Evolutionary conservation across 495 filamentous ascomycete species (phyloP), one percentile per base, ranked within the genome.

Genomic region (Xylona heveae): DNA sequence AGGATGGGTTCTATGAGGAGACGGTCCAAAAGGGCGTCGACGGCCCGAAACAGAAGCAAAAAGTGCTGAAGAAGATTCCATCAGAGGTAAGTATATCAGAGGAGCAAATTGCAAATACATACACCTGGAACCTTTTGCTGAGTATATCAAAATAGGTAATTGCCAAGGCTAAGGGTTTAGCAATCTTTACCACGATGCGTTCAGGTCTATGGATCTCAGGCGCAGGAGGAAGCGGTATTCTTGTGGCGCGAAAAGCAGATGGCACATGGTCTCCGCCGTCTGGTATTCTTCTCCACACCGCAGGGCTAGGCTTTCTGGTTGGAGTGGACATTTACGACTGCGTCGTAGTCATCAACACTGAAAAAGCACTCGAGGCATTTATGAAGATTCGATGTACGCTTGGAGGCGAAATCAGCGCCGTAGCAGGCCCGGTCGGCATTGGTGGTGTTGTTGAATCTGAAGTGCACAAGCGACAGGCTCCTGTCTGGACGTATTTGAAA

Each of bases 261-360:
- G 81, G 83, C 2, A 70, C 70, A 43, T 93, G 83, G 83, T 83
- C 76, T 30, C 77, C 80, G 2, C 83, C 83, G 2, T 83, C 78
- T 9, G 82, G 77, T 21, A 80, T 93, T 38, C 58, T 91, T 50
- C 61, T 92, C 19, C 82, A 93, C 46, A 90, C 83, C 1, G 71
- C 77, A 1, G 80, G 73, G 3, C 53, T 90, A 15, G 80, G 79
- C n/a, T 93, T 93, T 45, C 59, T 85, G 17, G 72, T 83, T 2
- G 83, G 81, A 2, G 78, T 90, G 19, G 83, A 93, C 41, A 79
- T 91, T 36, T 93, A 92, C 58, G 83, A 93, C 46, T 90, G 82
- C 46, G 72, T 92, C 13, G 62, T 93, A 0, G 71, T 93, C 4
- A 83, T 92, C 48, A 93, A 90, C 51, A 80, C 74, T 14, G 64